Base-by-base conservation (phyloP, 768 basidiomycete genomes). In the Mycena sanguinolenta region DNA sequence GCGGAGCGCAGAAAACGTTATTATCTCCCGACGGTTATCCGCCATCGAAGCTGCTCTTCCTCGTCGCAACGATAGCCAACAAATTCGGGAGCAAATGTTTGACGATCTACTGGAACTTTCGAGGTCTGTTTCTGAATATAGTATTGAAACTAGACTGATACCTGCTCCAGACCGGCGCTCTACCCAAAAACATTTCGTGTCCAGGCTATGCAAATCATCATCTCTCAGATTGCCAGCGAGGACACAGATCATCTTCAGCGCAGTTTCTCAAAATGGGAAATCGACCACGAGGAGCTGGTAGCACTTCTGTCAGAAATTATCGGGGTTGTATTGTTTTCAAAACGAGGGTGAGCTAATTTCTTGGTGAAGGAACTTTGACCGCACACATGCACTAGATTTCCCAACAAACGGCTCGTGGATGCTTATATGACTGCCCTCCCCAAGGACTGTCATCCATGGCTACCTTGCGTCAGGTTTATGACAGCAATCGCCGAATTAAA, bases 141-240 rank as follows among this genome's bases (percentile, higher is more conserved):
- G 1, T 21, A 16, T 23, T 0, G 23, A 55, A 14, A 25, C 6
- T 21, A 17, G 23, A 23, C 46, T 49, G n/a, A 23, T 16, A n/a
- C 21, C 9, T 55, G 12, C 19, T 25, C 36, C 38, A 58, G 57
- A 19, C 57, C 57, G 4, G 6, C 2, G 10, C 57, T 58, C 23
- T n/a, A n/a, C n/a, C n/a, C n/a, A n/a, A n/a, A n/a, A n/a, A n/a
- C n/a, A n/a, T n/a, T n/a, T n/a, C n/a, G 46, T 8, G 23, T 49
- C 7, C 46, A 49, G 8, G 46, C 46, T 7, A 49, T 49, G 1
- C 57, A 39, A 16, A 4, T 58, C 2, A 25, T 58, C 23, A 17
- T 58, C 12, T n/a, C 38, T 16, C 57, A 58, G 57, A 58, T 58
- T 19, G 57, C 57, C 4, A 39, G 32, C n/a, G 17, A 58, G 21